Base-by-base conservation (phyloP, 1,284 basidiomycete genomes). In the Pholiota adiposa region DNA sequence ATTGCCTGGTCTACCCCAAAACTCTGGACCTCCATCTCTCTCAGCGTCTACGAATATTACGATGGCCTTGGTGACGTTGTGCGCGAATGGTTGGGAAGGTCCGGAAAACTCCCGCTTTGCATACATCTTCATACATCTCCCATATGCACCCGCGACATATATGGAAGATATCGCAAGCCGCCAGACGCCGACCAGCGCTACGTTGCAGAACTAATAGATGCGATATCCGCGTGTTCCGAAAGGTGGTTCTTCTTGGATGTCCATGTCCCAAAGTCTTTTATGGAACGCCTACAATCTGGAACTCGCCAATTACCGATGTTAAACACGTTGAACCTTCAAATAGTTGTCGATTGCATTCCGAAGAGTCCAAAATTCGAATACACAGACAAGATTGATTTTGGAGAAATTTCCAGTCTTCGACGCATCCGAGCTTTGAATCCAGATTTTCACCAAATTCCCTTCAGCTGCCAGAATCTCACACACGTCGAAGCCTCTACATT, bases 1-100 rank as follows among this genome's bases (percentile, higher is more conserved):
- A 53, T 64, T 38, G 63, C 58, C 8, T 60, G 52, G 51, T 40
- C 52, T 7, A 64, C 53, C 16, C 56, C 60, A 1, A 34, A 51
- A 21, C 60, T 64, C 3, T 62, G 60, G 63, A 54, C 58, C 3
- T 51, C 50, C 14, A 44, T 62, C 14, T 14, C 27, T 11, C 44
- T 61, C 4, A 27, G 43, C 23, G 43, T 54, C 23, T 54, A 23
- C 49, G 11, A 27, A 27, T 31, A 23, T 7, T 19, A 21, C 11
- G 38, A 43, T 12, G 4, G 25, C 7, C 40, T 25, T 14, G 52
- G 18, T 7, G n/a, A 41, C 7, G 6, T 54, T 25, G 52, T 54
- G 7, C 14, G 52, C 38, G 52, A 54, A 25, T 54, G 52, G 52
- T 36, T 54, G 12, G 52, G 40, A 5, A 41, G 52, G 40, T 54